A percentile compares a stretch with the other conserved stretches of the same genome.
Conservation (phyloP, 208 protist species). For the Acanthamoeba royreba region DNA sequence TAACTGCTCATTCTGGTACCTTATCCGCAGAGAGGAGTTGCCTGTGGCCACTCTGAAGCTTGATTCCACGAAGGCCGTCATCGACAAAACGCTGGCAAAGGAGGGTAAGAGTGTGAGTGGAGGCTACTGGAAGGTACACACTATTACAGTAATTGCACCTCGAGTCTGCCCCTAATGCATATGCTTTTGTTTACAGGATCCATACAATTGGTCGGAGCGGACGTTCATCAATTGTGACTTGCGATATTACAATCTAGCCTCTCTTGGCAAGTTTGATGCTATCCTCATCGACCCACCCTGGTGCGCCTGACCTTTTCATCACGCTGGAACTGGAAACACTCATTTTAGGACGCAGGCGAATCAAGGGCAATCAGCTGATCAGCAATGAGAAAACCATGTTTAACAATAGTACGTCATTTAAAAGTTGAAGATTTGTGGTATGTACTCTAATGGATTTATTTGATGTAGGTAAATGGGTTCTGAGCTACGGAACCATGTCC, state of each 20-base stretch:
- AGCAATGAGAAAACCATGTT: conserved; percentile 56
- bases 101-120: background rate
- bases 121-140: background rate
- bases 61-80: background rate
- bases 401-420: conserved; percentile 44
- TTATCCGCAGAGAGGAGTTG: background rate
- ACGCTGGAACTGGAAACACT: background rate
- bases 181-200: background rate
- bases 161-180: background rate
- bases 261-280: conserved; percentile 66
- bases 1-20: too few relatives aligned
- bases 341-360: background rate
- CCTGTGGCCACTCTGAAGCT: background rate
- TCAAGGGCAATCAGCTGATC: conserved; percentile 42
- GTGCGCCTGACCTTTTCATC: background rate
- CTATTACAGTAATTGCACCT: background rate
- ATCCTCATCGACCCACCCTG: conserved; percentile 70
- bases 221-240: conserved; percentile 40
- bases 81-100: conserved; percentile 19
- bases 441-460: background rate
- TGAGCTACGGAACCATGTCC: conserved; percentile 55
- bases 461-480: background rate
- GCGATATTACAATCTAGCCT: conserved; percentile 42
- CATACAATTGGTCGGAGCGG: background rate
- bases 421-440: background rate